Evolutionary conservation across 495 filamentous ascomycete genomes (phyloP), one percentile per base, ranked within the genome.

Genomic region (Talaromyces liani): DNA sequence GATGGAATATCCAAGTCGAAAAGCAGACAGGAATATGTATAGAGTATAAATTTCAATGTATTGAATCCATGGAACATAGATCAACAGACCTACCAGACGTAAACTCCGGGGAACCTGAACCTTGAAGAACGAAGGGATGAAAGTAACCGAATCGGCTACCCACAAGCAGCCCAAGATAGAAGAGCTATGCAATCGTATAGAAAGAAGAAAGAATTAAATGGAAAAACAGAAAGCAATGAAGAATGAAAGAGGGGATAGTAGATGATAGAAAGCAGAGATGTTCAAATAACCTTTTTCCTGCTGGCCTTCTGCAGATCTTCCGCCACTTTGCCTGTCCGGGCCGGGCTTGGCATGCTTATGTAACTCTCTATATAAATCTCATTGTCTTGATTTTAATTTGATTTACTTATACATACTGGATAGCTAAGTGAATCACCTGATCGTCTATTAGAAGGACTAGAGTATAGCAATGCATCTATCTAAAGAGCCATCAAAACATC

Each of bases 401-500:
- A 31, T 7, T 31, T 36, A 12, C 12, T 36, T 3, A 36, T 12
- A 36, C 10, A 36, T 41, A 36, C 2, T 12, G 9, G 3, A 36
- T 4, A 41, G 0, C 4, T 10, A 41, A 4, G 14, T 41, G 14
- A 16, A 6, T 4, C 36, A 16, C n/a, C 36, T 39, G 2, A 3
- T 39, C 14, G 9, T 41, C 36, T 41, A 41, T 41, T 41, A 16
- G 36, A 5, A 12, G 9, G 16, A 16, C 36, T 41, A 54, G 49
- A 24, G 4, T 10, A 24, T 22, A 22, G 51, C 51, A 55, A 33
- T 34, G 27, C 4, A 27, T 6, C 6, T 7, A 58, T 36, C n/a
- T 36, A 58, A 18, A 58, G 27, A 36, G 56, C 56, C 56, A 58
- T 34, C 27, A 58, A 36, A 36, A 12, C 31, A 58, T 58, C 56